Evolutionary conservation across 108 stramenopile genomes (phyloP).

Genomic region (Skeletonema grethae): DNA sequence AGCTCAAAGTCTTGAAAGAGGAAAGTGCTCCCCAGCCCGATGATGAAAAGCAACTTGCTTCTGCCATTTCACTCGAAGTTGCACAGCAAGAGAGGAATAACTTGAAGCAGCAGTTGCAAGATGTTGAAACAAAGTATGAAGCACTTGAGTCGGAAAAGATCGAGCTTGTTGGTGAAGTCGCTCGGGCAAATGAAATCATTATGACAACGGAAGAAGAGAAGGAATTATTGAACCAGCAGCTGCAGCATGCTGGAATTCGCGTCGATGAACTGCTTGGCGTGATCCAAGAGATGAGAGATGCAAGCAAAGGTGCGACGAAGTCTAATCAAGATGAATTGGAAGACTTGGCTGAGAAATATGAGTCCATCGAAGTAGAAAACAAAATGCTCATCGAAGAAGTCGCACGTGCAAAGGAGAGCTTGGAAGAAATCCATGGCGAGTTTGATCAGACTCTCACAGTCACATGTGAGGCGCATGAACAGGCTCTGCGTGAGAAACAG

Average conservation of each 20-base stretch:
- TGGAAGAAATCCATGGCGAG: neutral
- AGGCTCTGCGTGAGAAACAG: slow-evolving; percentile 4
- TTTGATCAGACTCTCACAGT: neutral
- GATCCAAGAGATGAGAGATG: neutral
- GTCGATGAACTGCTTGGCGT: slow-evolving; percentile 3
- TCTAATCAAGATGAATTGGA: neutral
- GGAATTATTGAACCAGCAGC: slow-evolving; percentile 11
- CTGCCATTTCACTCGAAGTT: neutral
- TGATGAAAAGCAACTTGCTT: slow-evolving; percentile 9
- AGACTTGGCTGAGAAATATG: neutral
- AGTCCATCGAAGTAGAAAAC: neutral
- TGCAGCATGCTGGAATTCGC: slow-evolving; percentile 2
- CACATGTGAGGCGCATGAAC: neutral
- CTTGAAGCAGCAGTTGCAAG: slow-evolving; percentile 15
- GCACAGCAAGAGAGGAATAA: slow-evolving; percentile 1
- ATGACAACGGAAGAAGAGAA: neutral
- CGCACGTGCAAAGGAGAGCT: neutral
- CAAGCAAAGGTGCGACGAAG: neutral
- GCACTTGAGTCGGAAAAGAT: slow-evolving; percentile 10
- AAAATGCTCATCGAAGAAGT: neutral
- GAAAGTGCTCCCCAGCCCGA: neutral
- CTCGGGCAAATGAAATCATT: slow-evolving; percentile 1
- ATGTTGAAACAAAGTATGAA: neutral
- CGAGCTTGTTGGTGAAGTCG: neutral
- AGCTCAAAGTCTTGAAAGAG: neutral